Evolutionary conservation across 495 filamentous ascomycete species (phyloP).

Genomic region (Aspergillus leporis): DNA sequence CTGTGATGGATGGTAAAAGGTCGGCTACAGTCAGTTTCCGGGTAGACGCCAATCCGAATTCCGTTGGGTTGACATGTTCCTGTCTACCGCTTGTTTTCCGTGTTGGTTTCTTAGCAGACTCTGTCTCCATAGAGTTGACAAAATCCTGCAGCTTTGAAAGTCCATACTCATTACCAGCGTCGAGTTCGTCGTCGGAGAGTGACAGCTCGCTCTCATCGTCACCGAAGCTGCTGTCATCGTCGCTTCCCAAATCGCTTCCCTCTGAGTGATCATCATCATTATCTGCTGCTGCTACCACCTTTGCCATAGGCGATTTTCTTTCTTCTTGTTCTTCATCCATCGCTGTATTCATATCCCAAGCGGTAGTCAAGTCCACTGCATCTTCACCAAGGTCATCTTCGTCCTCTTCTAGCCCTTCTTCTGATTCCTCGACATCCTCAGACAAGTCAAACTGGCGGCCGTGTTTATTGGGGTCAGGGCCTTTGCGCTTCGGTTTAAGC

Average conservation of each 20-base stretch:
- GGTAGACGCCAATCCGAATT: slow-evolving; percentile 58
- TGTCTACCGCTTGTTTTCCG: slow-evolving; percentile 35
- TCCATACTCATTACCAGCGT: slow-evolving; percentile 56
- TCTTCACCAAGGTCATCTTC: slow-evolving; percentile 77
- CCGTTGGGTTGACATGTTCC: slow-evolving; percentile 56
- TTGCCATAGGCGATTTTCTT: slow-evolving; percentile 31
- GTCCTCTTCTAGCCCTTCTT: slow-evolving; percentile 49
- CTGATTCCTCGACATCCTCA: slow-evolving; percentile 56
- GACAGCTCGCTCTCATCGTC: slow-evolving; percentile 51
- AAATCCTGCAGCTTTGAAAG: slow-evolving; percentile 67
- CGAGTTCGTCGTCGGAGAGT: slow-evolving; percentile 57
- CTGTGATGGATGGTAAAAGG: slow-evolving; percentile 70
- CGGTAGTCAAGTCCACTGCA: slow-evolving; percentile 79
- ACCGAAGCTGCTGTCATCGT: slow-evolving; percentile 42
- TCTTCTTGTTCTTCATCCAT: slow-evolving; percentile 45
- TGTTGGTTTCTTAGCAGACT: slow-evolving; percentile 29
- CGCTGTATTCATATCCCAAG: slow-evolving; percentile 71
- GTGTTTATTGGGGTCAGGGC: slow-evolving; percentile 27
- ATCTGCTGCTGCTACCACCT: slow-evolving; percentile 30
- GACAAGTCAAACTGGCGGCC: slow-evolving; percentile 51
- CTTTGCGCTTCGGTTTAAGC: slow-evolving; percentile 45
- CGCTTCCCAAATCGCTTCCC: slow-evolving; percentile 53
- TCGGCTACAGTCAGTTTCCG: slow-evolving; percentile 80
- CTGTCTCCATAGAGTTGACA: slow-evolving; percentile 65
- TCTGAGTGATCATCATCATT: slow-evolving; percentile 43